Percentiles rank a stretch among this genome's conserved stretches.
Evolutionary conservation across 805 yeast species (phyloP).

Genomic region (Brettanomyces nanus): DNA sequence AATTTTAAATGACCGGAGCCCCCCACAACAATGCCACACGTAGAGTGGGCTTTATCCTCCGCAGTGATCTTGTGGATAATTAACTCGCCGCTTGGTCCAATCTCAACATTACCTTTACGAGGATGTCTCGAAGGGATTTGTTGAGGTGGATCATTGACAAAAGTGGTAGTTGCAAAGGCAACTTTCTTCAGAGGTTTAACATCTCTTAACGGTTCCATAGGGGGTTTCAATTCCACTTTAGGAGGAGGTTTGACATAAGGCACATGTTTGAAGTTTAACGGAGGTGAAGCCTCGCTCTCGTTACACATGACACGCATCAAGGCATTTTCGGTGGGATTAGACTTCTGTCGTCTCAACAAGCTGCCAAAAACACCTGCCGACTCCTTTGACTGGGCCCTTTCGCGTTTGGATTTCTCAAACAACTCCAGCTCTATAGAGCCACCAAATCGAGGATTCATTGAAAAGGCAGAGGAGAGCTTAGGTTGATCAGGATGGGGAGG

Average conservation of each 20-base stretch:
- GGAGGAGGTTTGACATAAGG: slow-evolving; percentile 24
- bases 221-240: slow-evolving; percentile 20
- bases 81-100: slow-evolving; percentile 26
- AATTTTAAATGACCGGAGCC: slow-evolving; percentile 62
- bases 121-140: slow-evolving; percentile 88
- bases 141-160: slow-evolving; percentile 81
- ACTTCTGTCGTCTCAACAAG: slow-evolving; percentile 21
- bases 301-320: slow-evolving; percentile 12
- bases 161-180: slow-evolving; percentile 66
- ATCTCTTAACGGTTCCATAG: slow-evolving; percentile 19
- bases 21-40: slow-evolving; percentile 72
- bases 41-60: slow-evolving; percentile 28
- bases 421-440: slow-evolving; percentile 19
- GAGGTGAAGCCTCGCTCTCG: slow-evolving; percentile 17
- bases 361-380: slow-evolving; percentile 22
- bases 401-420: slow-evolving; percentile 11
- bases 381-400: slow-evolving; percentile 13
- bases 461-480: slow-evolving; percentile 41
- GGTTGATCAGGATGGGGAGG: slow-evolving; percentile 45
- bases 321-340: slow-evolving; percentile 12
- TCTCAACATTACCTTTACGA: slow-evolving; percentile 61
- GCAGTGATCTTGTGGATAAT: slow-evolving; percentile 27
- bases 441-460: slow-evolving; percentile 22
- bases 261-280: slow-evolving; percentile 13
- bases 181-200: slow-evolving; percentile 49